Evolutionary conservation across 768 basidiomycete genomes (phyloP), one percentile per base, ranked within the genome.

Genomic region (Psilocybe subaeruginosa): DNA sequence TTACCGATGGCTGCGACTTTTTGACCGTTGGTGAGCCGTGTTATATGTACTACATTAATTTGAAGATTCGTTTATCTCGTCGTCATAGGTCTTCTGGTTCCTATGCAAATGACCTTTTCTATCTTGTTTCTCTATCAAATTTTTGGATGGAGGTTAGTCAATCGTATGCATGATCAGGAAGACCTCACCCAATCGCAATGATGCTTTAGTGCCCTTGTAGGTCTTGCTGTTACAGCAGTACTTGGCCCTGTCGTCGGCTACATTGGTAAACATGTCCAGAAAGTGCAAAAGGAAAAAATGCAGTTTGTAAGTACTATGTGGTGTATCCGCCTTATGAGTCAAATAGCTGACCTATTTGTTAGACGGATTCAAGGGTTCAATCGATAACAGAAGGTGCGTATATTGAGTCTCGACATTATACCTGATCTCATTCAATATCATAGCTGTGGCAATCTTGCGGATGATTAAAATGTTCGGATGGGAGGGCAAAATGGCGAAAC

Each of bases 391-490:
- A 90, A 74, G 78, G 85, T 83, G 29, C 14, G 55, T 56, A 8
- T n/a, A 30, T 56, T 33, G 8, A 3, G 5, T n/a, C 9, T 43
- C 41, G 14, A 35, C 67, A 23, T 58, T 3, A 30, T 33, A 2
- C n/a, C 0, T 19, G 23, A n/a, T 16, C 31, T 12, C 52, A 64
- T 17, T 17, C 17, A 23, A n/a, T 8, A 8, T 43, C 7, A 8
- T 45, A 85, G 85, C 77, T 12, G 76, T 86, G 68, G 79, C 78
- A 59, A 79, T 84, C 27, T 65, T 88, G 16, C 80, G 88, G 16
- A 89, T 90, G 84, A 77, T 90, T 69, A 91, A 91, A 71, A 74
- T 91, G 48, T 90, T 92, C 65, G 90, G 80, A 6, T 83, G 90
- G 82, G 81, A 87, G 79, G 79, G 81, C 58, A 80, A 83, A 51